Percentiles rank a stretch among this genome's conserved stretches.
Evolutionary conservation across 1,284 basidiomycete genomes (phyloP).

Genomic region (Puccinia coronata): DNA sequence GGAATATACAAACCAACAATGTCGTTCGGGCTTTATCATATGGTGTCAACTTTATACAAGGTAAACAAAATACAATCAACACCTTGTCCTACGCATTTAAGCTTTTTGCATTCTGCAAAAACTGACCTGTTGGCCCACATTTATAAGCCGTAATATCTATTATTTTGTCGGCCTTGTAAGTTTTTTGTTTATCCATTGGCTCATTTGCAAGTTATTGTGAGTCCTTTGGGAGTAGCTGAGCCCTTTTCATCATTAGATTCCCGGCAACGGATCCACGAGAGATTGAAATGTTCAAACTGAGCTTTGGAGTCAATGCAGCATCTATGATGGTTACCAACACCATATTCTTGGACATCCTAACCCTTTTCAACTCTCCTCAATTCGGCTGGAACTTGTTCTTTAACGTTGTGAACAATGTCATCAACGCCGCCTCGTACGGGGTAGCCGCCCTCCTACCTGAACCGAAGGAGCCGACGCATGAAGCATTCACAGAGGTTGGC

Average conservation of each 20-base stretch:
- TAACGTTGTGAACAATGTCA: slow-evolving; percentile 32
- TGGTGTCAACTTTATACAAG: slow-evolving; percentile 44
- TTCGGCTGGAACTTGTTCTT: slow-evolving; percentile 22
- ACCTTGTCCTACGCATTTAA: neutral
- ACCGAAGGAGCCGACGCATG: slow-evolving; percentile 16
- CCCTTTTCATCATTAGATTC: slow-evolving; percentile 17
- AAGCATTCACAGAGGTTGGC: slow-evolving; percentile 33
- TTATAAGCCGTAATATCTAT: slow-evolving; percentile 11
- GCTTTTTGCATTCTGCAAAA: neutral
- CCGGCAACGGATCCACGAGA: slow-evolving; percentile 24
- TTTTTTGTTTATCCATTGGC: too few relatives aligned
- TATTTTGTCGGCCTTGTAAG: slow-evolving; percentile 21
- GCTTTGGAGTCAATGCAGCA: slow-evolving; percentile 41
- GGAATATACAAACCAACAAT: slow-evolving; percentile 42
- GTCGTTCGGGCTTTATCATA: slow-evolving; percentile 25
- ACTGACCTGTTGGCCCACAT: neutral
- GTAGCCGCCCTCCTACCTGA: neutral
- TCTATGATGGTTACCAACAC: slow-evolving; percentile 47
- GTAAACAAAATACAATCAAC: neutral
- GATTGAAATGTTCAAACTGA: slow-evolving; percentile 36
- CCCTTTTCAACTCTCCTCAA: slow-evolving; percentile 26
- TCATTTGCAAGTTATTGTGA: neutral
- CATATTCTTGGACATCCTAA: slow-evolving; percentile 23
- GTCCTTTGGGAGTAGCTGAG: neutral
- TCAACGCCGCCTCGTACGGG: neutral